Evolutionary conservation across 2,329 filamentous ascomycete genomes (phyloP), one percentile per base, ranked within the genome.

Genomic region (Fusarium robinianum): DNA sequence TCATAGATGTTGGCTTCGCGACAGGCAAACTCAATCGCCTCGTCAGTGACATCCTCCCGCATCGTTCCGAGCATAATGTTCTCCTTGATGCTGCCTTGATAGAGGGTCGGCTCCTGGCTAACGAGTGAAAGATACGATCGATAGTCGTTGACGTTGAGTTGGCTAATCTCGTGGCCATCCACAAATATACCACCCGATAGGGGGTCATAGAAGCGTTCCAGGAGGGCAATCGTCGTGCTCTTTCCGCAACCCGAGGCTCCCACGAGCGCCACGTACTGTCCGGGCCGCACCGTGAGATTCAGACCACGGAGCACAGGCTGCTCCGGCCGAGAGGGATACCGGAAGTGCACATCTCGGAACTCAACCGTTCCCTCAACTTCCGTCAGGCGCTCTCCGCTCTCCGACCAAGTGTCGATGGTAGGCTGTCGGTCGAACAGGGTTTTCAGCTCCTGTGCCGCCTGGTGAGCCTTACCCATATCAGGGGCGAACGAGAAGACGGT

Each of bases 171-270:
- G 52, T 84, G 81, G 42, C 84, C 89, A 61, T 97, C 92, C 12
- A 97, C 77, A 46, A 83, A 88, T 22, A 99, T 77, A 10, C 84
- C 84, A 9, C 94, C 94, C 0, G 81, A 78, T 0, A 94, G 77
- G 0, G 91, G 88, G 59, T 97, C 90, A 64, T 97, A 97, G 73
- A 97, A 97, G 22, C 94, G 87, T 67, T 97, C 92, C 21, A 97
- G 75, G 4, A 97, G 77, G 4, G 89, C 87, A 64, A 97, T 95
- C 0, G 91, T 95, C 0, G 94, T 97, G 35, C 84, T 90, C 74
- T 99, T 97, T 45, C 94, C 94, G 63, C 91, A 96, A 3, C 94
- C 92, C 31, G 87, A 94, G 0, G 92, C 87, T n/a, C 94, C 94
- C 7, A 97, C 94, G 3, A 97, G 79, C 0, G 92, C 94, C 6